Evolutionary conservation across 1,284 basidiomycete species (phyloP), one percentile per base, ranked within the genome.

Genomic region (Ceratobasidium papillatum): DNA sequence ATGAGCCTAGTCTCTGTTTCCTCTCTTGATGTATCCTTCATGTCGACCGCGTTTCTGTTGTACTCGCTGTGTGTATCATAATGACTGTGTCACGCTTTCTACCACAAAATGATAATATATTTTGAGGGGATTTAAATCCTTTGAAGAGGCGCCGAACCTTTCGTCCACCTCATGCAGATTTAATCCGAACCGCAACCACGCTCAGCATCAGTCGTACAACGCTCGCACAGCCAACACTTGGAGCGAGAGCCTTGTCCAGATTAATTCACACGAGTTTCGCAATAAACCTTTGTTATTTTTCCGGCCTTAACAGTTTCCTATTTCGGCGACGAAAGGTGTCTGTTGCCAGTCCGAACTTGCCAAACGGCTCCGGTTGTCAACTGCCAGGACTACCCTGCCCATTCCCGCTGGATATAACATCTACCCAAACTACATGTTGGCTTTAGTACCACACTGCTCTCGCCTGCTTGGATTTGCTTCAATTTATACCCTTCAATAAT

Each of bases 251-350:
- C 19, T 3, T 47, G 45, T 19, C 19, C 19, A 3, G 45, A 3
- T 19, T 17, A 9, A 17, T 47, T 47, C 19, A 11, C 45, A n/a
- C 19, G 19, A 4, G 19, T n/a, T n/a, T 47, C 45, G 45, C 11
- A 19, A n/a, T 4, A n/a, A 19, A 11, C 56, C 56, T 58, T 58
- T 58, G 56, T 58, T 32, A 34, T 36, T 58, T 58, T 38, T 34
- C 17, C 56, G 56, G 7, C 34, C 25, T 19, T 58, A 34, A 22
- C 27, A 34, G 12, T n/a, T 58, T 58, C 56, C 32, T 58, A n/a
- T 58, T 58, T 34, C 3, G 56, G 56, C 56, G 56, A 58, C 32
- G 32, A 58, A 58, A 58, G 56, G 56, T 19, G 4, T 19, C 36
- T 9, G 56, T 58, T 34, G 30, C 34, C 30, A 19, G 19, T 4